Evolutionary conservation across 495 filamentous ascomycete genomes (phyloP).

Genomic region (Articulospora tetracladia): DNA sequence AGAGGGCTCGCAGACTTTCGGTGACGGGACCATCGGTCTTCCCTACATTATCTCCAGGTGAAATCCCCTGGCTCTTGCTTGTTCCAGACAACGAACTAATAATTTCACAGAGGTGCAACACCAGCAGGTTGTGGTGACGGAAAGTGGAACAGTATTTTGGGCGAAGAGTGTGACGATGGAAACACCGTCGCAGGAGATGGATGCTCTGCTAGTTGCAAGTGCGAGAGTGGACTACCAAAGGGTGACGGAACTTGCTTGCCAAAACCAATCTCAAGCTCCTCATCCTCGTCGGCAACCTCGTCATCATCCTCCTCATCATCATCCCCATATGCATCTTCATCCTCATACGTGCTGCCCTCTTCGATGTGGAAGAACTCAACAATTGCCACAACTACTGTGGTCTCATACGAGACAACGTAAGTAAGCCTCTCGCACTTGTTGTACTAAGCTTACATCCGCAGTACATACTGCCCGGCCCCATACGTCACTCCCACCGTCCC

Average conservation of each 20-base stretch:
- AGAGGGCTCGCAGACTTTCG: constrained; percentile 34
- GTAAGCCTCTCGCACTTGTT: neutral
- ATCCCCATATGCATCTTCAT: constrained; percentile 1
- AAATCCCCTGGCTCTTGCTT: neutral
- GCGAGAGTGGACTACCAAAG: constrained; percentile 24
- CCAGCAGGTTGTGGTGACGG: constrained; percentile 44
- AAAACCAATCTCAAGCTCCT: neutral
- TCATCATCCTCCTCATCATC: neutral
- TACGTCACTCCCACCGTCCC: constrained; percentile 20
- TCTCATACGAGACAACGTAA: neutral
- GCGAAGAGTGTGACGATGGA: constrained; percentile 46
- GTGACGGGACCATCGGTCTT: constrained; percentile 37
- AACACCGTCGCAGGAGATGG: constrained; percentile 28
- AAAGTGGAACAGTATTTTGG: constrained; percentile 31
- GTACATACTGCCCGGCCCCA: constrained; percentile 9
- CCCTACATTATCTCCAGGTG: constrained; percentile 45
- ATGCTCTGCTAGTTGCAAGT: constrained; percentile 41
- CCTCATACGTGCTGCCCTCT: neutral
- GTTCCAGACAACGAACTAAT: neutral
- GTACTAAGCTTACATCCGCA: neutral
- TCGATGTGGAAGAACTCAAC: neutral
- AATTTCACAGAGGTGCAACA: constrained; percentile 30
- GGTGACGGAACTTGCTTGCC: constrained; percentile 27
- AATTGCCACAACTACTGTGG: neutral
- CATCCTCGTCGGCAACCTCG: neutral